Evolutionary conservation across 1,284 basidiomycete species (phyloP).

Genomic region (Leccinum subrobustum): DNA sequence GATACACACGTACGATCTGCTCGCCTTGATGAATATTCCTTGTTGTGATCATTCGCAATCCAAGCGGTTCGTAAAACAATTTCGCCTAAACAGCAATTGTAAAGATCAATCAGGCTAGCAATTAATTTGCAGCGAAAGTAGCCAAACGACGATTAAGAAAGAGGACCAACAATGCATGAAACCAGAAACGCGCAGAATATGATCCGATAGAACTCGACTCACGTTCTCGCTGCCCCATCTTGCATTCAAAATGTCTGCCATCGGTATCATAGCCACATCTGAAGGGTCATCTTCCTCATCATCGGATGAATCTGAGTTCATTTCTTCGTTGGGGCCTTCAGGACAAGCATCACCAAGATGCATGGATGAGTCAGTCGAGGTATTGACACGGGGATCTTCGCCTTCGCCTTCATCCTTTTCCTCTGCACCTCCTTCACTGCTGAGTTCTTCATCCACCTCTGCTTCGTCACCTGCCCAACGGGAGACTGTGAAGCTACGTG

Average conservation of each 20-base stretch:
- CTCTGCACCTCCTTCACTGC: constrained; percentile 27
- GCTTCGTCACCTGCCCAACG: constrained; percentile 44
- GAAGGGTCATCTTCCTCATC: constrained; percentile 64
- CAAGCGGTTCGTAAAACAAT: constrained; percentile 75
- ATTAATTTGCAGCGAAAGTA: not conserved
- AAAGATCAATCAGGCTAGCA: not conserved
- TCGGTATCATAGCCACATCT: constrained; percentile 91
- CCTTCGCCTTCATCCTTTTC: constrained; percentile 31
- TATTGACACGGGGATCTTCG: constrained; percentile 17
- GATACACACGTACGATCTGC: constrained; percentile 71
- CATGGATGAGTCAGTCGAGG: constrained; percentile 44
- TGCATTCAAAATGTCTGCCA: constrained; percentile 95
- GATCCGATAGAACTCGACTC: constrained; percentile 22
- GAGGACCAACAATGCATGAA: not conserved
- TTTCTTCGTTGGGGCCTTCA: constrained; percentile 24
- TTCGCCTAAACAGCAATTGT: constrained; percentile 56
- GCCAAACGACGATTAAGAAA: not conserved
- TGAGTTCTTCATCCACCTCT: constrained; percentile 18
- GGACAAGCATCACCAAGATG: constrained; percentile 46
- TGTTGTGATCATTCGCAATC: constrained; percentile 82
- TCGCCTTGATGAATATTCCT: constrained; percentile 74
- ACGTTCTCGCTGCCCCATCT: constrained; percentile 85
- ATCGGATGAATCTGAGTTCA: constrained; percentile 55
- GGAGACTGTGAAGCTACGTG: constrained; percentile 84
- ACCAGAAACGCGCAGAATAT: not conserved